A percentile compares a stretch with the other conserved stretches of the same genome.
Conservation (phyloP, 1,284 basidiomycete species). For the Austropuccinia psidii region DNA sequence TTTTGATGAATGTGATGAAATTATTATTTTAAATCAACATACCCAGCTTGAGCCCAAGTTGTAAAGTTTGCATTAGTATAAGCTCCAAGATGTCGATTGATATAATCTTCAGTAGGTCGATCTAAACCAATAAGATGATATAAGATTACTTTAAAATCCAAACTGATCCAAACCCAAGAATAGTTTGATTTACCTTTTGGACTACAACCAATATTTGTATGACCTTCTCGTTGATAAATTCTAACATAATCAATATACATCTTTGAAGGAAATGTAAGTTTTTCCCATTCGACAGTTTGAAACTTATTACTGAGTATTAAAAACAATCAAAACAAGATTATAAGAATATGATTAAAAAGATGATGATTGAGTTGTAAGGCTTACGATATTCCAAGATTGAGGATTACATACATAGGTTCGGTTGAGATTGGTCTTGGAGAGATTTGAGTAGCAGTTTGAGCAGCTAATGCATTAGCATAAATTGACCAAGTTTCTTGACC, state of each 20-base stretch:
- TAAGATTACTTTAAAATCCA: not conserved
- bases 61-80: constrained; percentile 45
- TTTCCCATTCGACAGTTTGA: constrained; percentile 33
- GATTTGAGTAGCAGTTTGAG: constrained; percentile 9
- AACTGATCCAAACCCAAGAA: not conserved
- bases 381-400: constrained; percentile 30
- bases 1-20: not conserved
- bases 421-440: constrained; percentile 17
- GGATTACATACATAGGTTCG: constrained; percentile 36
- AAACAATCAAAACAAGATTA: not conserved
- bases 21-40: not conserved
- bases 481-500: constrained; percentile 33
- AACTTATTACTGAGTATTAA: constrained; percentile 21
- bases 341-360: not conserved
- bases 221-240: constrained; percentile 59
- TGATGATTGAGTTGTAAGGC: not conserved
- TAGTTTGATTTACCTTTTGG: not conserved
- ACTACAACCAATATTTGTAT: constrained; percentile 30
- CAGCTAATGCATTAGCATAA: constrained; percentile 19
- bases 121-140: constrained; percentile 1
- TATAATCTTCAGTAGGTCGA: constrained; percentile 44
- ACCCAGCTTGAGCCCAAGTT: constrained; percentile 41
- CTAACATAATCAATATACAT: constrained; percentile 76
- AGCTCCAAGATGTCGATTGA: constrained; percentile 43
- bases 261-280: constrained; percentile 57